These are phyloP conservation scores for Myrmaecium sp. DNA, from an alignment of 2,329 filamentous ascomycete genomes.

Conservation along the genomic window DNA sequence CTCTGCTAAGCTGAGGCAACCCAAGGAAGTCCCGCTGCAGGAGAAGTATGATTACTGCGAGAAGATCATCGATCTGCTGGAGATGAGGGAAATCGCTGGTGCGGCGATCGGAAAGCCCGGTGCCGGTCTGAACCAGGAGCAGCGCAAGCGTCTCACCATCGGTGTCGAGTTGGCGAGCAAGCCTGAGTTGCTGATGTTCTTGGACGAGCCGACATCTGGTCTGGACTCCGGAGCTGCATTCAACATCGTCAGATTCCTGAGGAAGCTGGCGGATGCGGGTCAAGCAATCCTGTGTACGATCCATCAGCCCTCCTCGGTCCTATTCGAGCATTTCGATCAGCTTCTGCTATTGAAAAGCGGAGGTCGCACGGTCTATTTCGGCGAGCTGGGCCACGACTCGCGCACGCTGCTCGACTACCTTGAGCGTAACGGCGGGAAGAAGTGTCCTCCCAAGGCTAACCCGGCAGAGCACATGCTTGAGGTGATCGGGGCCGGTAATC, in stretches of 20 bases:
- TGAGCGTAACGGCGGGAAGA: conserved; percentile 32
- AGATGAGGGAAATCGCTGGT: conserved; percentile 50
- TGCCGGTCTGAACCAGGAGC: conserved; percentile 37
- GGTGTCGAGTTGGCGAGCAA: conserved; percentile 53
- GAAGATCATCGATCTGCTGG: conserved; percentile 43
- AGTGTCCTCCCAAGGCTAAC: conserved; percentile 34
- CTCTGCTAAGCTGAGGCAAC: conserved; percentile 47
- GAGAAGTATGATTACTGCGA: conserved; percentile 56
- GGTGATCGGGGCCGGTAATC: conserved; percentile 25
- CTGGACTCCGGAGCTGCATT: conserved; percentile 53
- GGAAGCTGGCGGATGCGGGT: conserved; percentile 47
- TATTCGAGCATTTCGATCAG: conserved; percentile 51
- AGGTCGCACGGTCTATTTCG: conserved; percentile 51
- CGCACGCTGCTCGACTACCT: conserved; percentile 32
- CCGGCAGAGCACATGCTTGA: conserved; percentile 38
- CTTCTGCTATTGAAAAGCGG: conserved; percentile 48
- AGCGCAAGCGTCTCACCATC: conserved; percentile 56
- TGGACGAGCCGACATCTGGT: conserved; percentile 49
- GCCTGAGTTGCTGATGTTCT: conserved; percentile 48
- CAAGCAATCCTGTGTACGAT: conserved; percentile 55
- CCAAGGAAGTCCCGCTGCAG: conserved; percentile 34
- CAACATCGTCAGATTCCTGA: conserved; percentile 46
- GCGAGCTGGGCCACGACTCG: conserved; percentile 32
- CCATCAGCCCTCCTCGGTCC: conserved; percentile 49
- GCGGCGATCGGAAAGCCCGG: conserved; percentile 45